Conservation (phyloP, 129 eudicot species). For the Ambrosia trifida region DNA sequence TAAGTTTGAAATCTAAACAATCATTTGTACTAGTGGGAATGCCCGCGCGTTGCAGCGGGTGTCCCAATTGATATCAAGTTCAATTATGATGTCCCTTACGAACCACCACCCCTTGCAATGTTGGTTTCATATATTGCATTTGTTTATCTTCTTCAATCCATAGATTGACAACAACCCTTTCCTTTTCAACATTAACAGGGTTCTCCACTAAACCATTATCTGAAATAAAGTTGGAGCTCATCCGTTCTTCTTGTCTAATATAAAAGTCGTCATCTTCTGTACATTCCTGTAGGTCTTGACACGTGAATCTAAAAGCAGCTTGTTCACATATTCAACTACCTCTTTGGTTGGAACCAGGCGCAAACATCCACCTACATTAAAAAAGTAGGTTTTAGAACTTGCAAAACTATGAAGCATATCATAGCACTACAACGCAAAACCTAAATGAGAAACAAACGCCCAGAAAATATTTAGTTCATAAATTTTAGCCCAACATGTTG, state of each 20-base stretch:
- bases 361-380: constrained; percentile 58
- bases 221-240: constrained; percentile 56
- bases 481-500: neutral
- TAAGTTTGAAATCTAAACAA: too few species aligned
- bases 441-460: too few species aligned
- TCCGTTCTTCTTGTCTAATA: constrained; percentile 65
- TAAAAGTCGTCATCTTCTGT: constrained; percentile 77
- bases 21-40: too few species aligned
- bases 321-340: constrained; percentile 47
- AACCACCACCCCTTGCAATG: too few species aligned
- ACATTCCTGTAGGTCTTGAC: constrained; percentile 44
- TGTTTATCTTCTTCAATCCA: constrained; percentile 76
- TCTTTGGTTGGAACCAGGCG: constrained; percentile 58
- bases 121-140: too few species aligned
- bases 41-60: too few species aligned
- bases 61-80: too few species aligned
- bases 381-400: neutral
- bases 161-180: constrained; percentile 57
- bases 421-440: constrained; percentile 1
- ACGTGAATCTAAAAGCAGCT: constrained; percentile 57
- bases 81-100: too few species aligned
- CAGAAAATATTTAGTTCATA: neutral
- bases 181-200: constrained; percentile 70
- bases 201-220: constrained; percentile 74
- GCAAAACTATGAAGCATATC: neutral